Conservation (phyloP, 2,329 filamentous ascomycete genomes). For the Beauveria rudraprayagi region DNA sequence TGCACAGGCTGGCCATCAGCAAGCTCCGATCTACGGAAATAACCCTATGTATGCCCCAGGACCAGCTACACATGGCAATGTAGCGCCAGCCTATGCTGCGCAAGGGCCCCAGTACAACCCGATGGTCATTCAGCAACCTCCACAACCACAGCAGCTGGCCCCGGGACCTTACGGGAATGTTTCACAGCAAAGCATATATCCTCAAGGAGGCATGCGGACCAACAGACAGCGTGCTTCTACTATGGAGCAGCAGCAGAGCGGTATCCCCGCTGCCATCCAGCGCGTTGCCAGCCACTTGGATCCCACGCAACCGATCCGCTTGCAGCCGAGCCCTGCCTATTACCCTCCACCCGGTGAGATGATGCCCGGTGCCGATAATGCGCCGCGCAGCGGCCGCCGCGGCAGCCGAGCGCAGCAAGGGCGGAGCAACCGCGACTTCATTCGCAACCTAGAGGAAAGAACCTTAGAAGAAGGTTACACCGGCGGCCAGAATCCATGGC, state of each 20-base stretch:
- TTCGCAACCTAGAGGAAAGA: constrained; percentile 87
- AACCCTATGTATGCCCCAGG: constrained; percentile 70
- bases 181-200: constrained; percentile 48
- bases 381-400: constrained; percentile 55
- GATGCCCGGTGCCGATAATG: constrained; percentile 55
- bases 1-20: constrained; percentile 37
- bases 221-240: constrained; percentile 87
- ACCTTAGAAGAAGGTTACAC: constrained; percentile 91
- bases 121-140: constrained; percentile 60
- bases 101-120: constrained; percentile 64
- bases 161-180: constrained; percentile 53
- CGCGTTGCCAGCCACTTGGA: constrained; percentile 93
- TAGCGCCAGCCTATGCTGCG: constrained; percentile 67
- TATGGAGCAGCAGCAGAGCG: constrained; percentile 90
- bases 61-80: constrained; percentile 32
- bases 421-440: constrained; percentile 73
- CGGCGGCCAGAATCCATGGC: constrained; percentile 53
- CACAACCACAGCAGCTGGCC: constrained; percentile 51
- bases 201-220: constrained; percentile 59
- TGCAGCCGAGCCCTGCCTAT: constrained; percentile 94
- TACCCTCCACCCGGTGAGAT: constrained; percentile 90
- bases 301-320: constrained; percentile 82
- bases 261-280: constrained; percentile 87
- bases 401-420: constrained; percentile 62
- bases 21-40: constrained; percentile 66